These are phyloP conservation scores for Metschnikowia similis DNA, from an alignment of 805 yeast genomes.

Conservation along the genomic window DNA sequence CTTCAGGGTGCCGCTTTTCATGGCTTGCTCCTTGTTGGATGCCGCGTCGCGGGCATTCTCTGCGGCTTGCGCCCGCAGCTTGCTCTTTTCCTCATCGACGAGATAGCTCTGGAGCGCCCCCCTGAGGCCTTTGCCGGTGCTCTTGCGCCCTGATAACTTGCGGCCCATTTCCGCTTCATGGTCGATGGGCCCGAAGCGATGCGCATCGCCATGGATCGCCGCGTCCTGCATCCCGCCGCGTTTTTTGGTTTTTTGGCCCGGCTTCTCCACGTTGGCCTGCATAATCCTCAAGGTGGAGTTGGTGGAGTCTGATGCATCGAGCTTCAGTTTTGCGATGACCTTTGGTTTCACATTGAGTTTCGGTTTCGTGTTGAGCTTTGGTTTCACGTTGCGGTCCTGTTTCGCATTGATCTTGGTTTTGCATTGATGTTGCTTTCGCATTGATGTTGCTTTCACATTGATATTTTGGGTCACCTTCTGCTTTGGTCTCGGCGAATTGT, in stretches of 20 bases:
- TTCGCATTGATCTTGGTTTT: too few species aligned
- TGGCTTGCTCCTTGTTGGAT: not conserved
- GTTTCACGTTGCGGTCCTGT: too few species aligned
- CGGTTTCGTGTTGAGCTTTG: too few species aligned
- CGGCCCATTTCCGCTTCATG: constrained; percentile 21
- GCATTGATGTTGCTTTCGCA: too few species aligned
- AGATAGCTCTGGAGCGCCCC: constrained; percentile 34
- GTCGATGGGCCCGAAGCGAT: not conserved
- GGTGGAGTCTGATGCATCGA: too few species aligned
- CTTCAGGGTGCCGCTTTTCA: constrained; percentile 7
- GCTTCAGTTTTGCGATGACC: too few species aligned
- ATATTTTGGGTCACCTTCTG: too few species aligned
- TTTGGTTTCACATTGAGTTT: too few species aligned
- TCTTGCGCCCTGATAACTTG: constrained; percentile 27
- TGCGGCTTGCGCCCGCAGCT: not conserved
- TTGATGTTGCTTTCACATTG: too few species aligned
- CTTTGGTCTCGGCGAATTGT: too few species aligned
- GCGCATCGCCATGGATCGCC: not conserved
- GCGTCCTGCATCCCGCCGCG: not conserved
- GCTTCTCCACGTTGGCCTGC: not conserved
- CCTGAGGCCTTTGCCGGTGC: constrained; percentile 32
- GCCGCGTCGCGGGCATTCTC: not conserved
- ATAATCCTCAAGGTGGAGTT: too few species aligned
- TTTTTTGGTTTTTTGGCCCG: too few species aligned
- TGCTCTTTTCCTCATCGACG: not conserved